phyloP scores from a whole-genome alignment of 371 early-diverging fungal genomes.

The Capillidium rhysosporum region DNA sequence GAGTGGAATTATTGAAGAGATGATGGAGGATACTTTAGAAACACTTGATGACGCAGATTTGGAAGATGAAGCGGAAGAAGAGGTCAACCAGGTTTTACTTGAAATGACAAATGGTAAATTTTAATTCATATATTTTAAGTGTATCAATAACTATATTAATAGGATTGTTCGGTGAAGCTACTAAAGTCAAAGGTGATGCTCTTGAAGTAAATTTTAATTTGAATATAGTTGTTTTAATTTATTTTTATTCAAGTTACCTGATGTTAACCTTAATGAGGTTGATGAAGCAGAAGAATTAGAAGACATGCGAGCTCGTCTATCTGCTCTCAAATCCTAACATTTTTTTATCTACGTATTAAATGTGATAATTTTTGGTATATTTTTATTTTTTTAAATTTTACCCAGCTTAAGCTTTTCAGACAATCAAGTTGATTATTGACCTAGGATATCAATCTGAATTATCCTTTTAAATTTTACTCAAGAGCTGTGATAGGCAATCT shows the following conservation, averaged over 20 bases:
- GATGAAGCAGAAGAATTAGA: slow-evolving; percentile 57
- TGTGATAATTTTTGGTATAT: too few relatives aligned
- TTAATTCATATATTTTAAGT: not conserved
- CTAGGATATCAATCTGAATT: too few relatives aligned
- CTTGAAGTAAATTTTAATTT: not conserved
- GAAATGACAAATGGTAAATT: slow-evolving; percentile 78
- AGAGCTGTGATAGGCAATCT: too few relatives aligned
- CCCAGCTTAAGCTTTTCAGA: too few relatives aligned
- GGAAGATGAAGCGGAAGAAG: slow-evolving; percentile 87
- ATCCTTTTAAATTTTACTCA: too few relatives aligned
- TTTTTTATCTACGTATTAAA: too few relatives aligned
- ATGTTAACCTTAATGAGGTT: slow-evolving; percentile 14
- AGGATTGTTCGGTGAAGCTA: slow-evolving; percentile 52
- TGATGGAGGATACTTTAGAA: slow-evolving; percentile 81
- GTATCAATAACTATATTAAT: not conserved
- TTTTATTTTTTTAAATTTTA: too few relatives aligned
- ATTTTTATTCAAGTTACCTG: slow-evolving; percentile 9
- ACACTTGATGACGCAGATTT: slow-evolving; percentile 69
- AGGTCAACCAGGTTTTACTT: slow-evolving; percentile 73
- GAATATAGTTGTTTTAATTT: not conserved
- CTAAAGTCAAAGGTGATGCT: slow-evolving; percentile 20
- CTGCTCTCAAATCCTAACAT: slow-evolving; percentile 25
- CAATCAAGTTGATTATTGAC: too few relatives aligned
- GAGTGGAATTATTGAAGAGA: slow-evolving; percentile 90
- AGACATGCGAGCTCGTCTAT: slow-evolving; percentile 65